phyloP scores from a whole-genome alignment of 169 alveolate genomes.

The Eimeria mitis region DNA sequence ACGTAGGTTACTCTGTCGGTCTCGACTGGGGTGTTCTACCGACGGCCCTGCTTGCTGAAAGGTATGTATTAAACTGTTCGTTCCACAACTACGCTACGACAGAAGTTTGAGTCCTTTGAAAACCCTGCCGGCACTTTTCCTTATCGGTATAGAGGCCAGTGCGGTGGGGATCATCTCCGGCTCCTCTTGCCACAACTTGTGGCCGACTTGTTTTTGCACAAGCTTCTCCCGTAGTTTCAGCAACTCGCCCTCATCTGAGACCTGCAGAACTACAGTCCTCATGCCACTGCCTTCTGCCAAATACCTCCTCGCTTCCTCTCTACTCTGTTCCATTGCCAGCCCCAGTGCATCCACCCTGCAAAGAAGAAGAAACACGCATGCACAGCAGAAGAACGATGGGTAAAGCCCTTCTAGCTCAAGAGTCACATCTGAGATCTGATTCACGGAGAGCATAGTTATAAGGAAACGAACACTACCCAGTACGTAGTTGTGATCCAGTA shows the following conservation, averaged over 20 bases:
- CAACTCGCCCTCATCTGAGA: conserved; percentile 72
- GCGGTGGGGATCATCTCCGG: conserved; percentile 88
- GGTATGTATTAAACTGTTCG: background rate
- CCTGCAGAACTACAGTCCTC: conserved; percentile 85
- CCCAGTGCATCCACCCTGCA: conserved; percentile 74
- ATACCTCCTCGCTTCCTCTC: conserved; percentile 73
- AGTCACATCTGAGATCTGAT: background rate
- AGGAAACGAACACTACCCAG: background rate
- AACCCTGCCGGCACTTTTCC: conserved; percentile 25
- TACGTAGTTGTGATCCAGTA: too few species aligned
- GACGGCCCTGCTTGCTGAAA: background rate
- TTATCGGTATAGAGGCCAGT: conserved; percentile 84
- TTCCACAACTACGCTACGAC: conserved; percentile 17
- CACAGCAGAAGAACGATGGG: background rate
- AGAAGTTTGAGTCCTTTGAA: conserved; percentile 72
- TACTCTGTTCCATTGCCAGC: conserved; percentile 43
- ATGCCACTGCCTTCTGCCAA: conserved; percentile 82
- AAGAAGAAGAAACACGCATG: background rate
- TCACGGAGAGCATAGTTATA: background rate
- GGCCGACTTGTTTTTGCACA: conserved; percentile 69
- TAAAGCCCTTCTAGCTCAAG: background rate
- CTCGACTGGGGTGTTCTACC: background rate
- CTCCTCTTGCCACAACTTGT: conserved; percentile 86
- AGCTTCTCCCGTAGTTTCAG: conserved; percentile 74
- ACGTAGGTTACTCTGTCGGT: background rate